These are phyloP conservation scores for Penicillium sp. DNA, from an alignment of 2,329 filamentous ascomycete species.

Conservation along the genomic window DNA sequence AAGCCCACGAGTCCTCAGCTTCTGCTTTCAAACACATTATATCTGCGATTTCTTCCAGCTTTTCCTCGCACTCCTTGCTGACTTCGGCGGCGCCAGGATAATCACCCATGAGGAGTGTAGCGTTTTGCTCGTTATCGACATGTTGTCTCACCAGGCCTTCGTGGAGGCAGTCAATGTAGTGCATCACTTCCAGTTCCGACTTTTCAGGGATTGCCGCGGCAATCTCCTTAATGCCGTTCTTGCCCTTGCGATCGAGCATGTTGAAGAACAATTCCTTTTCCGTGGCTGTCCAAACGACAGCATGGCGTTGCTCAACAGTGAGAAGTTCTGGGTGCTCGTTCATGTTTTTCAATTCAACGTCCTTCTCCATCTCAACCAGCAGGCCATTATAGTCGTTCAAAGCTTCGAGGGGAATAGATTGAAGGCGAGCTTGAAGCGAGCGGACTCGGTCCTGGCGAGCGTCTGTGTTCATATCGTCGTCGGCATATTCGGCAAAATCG, in stretches of 20 bases:
- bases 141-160: constrained; percentile 47
- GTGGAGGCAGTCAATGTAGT: constrained; percentile 65
- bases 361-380: constrained; percentile 57
- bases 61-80: constrained; percentile 60
- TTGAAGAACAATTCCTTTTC: constrained; percentile 74
- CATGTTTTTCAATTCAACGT: constrained; percentile 8
- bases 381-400: constrained; percentile 51
- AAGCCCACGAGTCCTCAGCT: constrained; percentile 57
- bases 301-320: constrained; percentile 61
- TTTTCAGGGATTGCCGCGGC: constrained; percentile 66
- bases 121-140: constrained; percentile 30
- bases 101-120: constrained; percentile 51
- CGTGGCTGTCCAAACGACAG: constrained; percentile 63
- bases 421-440: constrained; percentile 1
- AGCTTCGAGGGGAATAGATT: constrained; percentile 41
- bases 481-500: background rate
- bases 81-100: constrained; percentile 73
- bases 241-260: constrained; percentile 62
- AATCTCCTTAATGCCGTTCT: constrained; percentile 61
- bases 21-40: constrained; percentile 65
- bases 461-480: background rate
- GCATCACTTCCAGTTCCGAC: constrained; percentile 67
- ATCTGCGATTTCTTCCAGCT: constrained; percentile 68
- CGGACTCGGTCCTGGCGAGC: constrained; percentile 4
- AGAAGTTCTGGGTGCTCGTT: constrained; percentile 24